phyloP scores from a whole-genome alignment of 768 basidiomycete genomes.

The Dacryopinax spathularia region DNA sequence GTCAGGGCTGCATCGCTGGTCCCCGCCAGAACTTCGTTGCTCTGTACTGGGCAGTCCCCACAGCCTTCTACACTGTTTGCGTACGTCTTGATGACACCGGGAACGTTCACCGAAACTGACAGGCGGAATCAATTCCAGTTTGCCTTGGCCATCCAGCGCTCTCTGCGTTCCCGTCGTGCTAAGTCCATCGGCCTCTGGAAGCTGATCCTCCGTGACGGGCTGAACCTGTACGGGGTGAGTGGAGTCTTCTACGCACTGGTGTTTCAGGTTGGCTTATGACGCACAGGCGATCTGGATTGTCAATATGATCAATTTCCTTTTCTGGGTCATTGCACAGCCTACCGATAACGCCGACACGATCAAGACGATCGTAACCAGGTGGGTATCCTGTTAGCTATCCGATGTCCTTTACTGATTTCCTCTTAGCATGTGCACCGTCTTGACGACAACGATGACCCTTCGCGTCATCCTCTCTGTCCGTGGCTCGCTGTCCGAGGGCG shows the following conservation, averaged over 20 bases:
- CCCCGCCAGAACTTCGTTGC: constrained; percentile 70
- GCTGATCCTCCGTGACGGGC: constrained; percentile 77
- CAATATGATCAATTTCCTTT: constrained; percentile 70
- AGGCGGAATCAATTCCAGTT: constrained; percentile 28
- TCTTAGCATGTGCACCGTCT: constrained; percentile 61
- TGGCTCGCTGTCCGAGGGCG: constrained; percentile 57
- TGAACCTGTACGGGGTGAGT: constrained; percentile 67
- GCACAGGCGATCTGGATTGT: constrained; percentile 54
- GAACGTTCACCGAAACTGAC: not conserved
- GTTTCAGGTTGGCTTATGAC: constrained; percentile 6
- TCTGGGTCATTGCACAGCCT: constrained; percentile 73
- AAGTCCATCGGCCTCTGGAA: constrained; percentile 61
- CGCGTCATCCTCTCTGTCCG: constrained; percentile 74
- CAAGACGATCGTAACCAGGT: constrained; percentile 66
- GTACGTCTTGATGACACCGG: constrained; percentile 27
- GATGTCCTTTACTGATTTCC: not conserved
- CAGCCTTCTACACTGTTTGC: constrained; percentile 55
- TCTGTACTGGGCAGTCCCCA: constrained; percentile 71
- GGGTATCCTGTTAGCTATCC: not conserved
- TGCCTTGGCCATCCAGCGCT: constrained; percentile 45
- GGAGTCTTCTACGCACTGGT: not conserved
- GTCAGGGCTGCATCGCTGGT: constrained; percentile 78
- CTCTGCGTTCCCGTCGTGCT: constrained; percentile 39
- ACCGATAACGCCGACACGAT: constrained; percentile 48
- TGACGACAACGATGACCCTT: constrained; percentile 77